Base-by-base conservation (phyloP, 2,329 filamentous ascomycete genomes). In the Bipolaris gigantea region DNA sequence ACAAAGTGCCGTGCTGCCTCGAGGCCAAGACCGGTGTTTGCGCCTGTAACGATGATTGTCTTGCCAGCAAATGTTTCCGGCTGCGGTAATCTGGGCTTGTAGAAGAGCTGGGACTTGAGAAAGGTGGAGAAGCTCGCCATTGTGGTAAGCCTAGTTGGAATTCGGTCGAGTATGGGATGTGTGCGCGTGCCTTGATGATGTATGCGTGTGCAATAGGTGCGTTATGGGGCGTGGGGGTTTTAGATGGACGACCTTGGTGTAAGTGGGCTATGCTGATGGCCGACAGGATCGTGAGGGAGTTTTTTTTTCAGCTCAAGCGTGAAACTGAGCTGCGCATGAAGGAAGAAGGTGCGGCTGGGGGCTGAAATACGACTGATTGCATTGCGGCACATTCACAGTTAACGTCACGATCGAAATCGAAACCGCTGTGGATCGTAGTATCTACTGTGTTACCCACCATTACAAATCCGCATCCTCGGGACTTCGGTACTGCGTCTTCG, bases 1-100 rank as follows among this genome's bases (percentile, higher is more conserved):
- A 76, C 73, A 34, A 48, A 48, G 27, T 53, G 38, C 9, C 25
- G 38, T 16, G 50, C 9, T n/a, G 50, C 50, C 5, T 33, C 34
- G n/a, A 48, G 21, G 8, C 50, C 43, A 27, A 53, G 27, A n/a
- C 50, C 50, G 2, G 43, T 42, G 48, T 53, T 53, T 5, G 50
- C 27, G 21, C 50, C 50, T 5, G 50, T 53, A 16, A 53, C 23
- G 30, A 53, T 36, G 15, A 48, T 36, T 2, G 50, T 53, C 21
- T 53, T 53, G 11, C 50, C 50, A 9, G 18, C 30, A 23, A 48
- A 48, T 2, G 45, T 53, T 9, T 16, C 15, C 5, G 49, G 43
- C 15, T 52, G 19, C 3, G 49, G 49, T 2, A 52, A 5, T n/a
- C 21, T 48, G n/a, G 49, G 49, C 5, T 35, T 52, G 21, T 52